Conservation (phyloP, 495 filamentous ascomycete species). For the Neurospora hispaniola region DNA sequence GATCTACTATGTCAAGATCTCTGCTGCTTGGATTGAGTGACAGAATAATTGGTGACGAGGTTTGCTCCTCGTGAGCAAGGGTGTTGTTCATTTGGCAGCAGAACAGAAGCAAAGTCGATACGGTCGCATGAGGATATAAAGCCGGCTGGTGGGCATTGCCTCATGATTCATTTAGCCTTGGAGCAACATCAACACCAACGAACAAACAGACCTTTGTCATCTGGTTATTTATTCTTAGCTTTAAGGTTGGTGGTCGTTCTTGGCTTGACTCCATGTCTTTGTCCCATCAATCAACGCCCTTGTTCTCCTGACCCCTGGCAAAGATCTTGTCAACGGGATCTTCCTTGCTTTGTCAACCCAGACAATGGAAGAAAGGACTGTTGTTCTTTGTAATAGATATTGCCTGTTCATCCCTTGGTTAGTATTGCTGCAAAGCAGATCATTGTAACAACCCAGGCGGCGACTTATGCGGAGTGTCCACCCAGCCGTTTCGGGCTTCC, state of each 20-base stretch:
- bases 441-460: neutral
- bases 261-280: neutral
- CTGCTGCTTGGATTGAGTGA: neutral
- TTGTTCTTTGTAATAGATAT: neutral
- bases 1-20: neutral
- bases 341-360: neutral
- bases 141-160: neutral
- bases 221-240: neutral
- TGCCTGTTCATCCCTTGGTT: neutral
- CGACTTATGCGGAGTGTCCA: neutral
- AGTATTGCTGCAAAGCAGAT: neutral
- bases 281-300: neutral
- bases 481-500: neutral
- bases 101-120: neutral
- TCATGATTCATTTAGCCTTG: neutral
- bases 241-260: neutral
- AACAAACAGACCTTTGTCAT: neutral
- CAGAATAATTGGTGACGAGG: neutral
- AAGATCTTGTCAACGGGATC: neutral
- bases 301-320: neutral
- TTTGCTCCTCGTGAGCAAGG: neutral
- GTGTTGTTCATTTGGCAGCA: neutral
- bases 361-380: neutral
- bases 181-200: neutral
- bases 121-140: neutral